Conservation (phyloP, 768 basidiomycete genomes). For the Phaffia tasmanica region DNA sequence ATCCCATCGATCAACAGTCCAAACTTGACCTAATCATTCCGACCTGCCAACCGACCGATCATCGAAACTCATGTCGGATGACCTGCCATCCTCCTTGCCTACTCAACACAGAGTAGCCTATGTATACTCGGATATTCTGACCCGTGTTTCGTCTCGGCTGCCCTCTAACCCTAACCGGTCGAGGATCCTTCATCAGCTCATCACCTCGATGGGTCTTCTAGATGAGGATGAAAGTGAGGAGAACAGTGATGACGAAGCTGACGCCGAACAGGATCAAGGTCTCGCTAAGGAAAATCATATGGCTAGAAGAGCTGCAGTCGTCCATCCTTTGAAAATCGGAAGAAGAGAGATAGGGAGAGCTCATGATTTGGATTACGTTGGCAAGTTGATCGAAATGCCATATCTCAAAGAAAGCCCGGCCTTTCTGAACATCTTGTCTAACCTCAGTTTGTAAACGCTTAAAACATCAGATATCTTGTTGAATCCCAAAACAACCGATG, state of each 20-base stretch:
- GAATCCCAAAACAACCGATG: not conserved
- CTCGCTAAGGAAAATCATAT: not conserved
- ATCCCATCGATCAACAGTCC: too few relatives aligned
- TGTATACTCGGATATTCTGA: conserved; percentile 7
- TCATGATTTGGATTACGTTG: conserved; percentile 61
- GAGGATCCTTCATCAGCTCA: conserved; percentile 29
- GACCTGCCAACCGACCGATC: too few relatives aligned
- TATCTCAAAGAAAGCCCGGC: not conserved
- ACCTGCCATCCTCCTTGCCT: too few relatives aligned
- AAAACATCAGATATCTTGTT: not conserved
- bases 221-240: conserved; percentile 8
- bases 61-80: too few relatives aligned
- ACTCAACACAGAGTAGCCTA: conserved; percentile 7
- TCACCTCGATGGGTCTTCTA: conserved; percentile 26
- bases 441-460: not conserved
- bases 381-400: conserved; percentile 45
- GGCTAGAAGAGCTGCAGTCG: conserved; percentile 35
- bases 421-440: not conserved
- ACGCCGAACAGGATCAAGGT: not conserved
- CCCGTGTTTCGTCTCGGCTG: conserved; percentile 47
- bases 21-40: too few relatives aligned
- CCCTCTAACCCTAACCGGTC: conserved; percentile 34
- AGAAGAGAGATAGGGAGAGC: conserved; percentile 53
- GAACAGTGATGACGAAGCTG: too few relatives aligned
- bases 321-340: conserved; percentile 50